These are phyloP conservation scores for Solanum chacoense DNA, from an alignment of 305 asterid genomes.

Conservation along the genomic window DNA sequence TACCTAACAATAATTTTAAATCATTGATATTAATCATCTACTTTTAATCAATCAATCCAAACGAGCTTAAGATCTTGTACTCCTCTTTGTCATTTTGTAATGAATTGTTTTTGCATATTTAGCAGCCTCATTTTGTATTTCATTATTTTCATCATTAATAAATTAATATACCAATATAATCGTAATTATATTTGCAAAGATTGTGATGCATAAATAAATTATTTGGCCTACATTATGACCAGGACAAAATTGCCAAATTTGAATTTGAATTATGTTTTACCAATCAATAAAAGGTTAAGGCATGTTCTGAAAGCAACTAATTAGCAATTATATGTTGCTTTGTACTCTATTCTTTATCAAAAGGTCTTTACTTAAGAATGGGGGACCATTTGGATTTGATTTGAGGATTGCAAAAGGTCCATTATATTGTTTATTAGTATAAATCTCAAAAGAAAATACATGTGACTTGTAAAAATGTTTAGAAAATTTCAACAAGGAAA, in stretches of 20 bases:
- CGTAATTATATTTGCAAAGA: not conserved
- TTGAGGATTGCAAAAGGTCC: not conserved
- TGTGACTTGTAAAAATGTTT: not conserved
- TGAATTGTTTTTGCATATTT: not conserved
- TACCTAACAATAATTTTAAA: not conserved
- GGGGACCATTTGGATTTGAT: slow-evolving; percentile 2
- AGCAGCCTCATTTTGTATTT: not conserved
- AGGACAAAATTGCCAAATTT: not conserved
- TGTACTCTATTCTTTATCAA: not conserved
- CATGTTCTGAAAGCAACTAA: slow-evolving; percentile 1
- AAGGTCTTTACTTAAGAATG: not conserved
- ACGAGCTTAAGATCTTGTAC: not conserved
- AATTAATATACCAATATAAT: not conserved
- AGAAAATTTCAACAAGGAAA: not conserved
- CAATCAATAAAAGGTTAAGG: not conserved
- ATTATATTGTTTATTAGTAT: not conserved
- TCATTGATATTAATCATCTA: not conserved
- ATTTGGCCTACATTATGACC: not conserved
- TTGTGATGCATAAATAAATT: not conserved
- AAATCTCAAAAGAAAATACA: not conserved
- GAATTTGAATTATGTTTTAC: not conserved
- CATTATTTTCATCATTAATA: not conserved
- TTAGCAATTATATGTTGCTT: not conserved
- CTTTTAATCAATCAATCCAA: not conserved
- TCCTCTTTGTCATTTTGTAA: not conserved